Base-by-base conservation (phyloP, 2,329 filamentous ascomycete genomes). In the Leptographium procerum region DNA sequence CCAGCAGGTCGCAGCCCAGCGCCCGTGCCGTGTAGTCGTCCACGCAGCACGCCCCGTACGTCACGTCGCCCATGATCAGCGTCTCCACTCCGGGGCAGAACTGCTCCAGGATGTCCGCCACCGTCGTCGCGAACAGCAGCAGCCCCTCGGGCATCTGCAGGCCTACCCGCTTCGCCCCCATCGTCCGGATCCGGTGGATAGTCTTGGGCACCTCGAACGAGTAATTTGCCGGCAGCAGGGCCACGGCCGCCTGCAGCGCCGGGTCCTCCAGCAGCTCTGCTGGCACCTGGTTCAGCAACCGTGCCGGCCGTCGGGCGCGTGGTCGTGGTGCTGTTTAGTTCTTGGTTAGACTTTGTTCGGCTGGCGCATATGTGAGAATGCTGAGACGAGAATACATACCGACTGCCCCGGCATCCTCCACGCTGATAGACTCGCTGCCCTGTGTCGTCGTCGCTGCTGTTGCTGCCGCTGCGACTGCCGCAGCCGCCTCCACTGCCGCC, bases 191-290 rank as follows among this genome's bases (percentile, higher is more conserved):
- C 53, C 92, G 85, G 72, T 97, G 91, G 66, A 99, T 95, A 10
- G 94, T 99, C 75, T 99, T 99, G 69, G 90, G 94, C 58, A 99
- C 91, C 75, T 99, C 94, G 70, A 99, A 99, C 66, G 89, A 92
- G 79, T 99, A 99, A 76, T 99, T 99, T n/a, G 83, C 77, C 1
- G 94, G 94, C 2, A 99, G 83, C 34, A 99, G 81, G 7, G 84
- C 79, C 60, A 97, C 91, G 4, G 94, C 94, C 51, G 85, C 87
- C 70, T 92, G 92, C 67, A 99, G 88, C 53, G 87, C 88, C 53
- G 85, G 77, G 67, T 99, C 87, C 63, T 95, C 81, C 24, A 94
- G 78, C 62, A 99, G 96, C 63, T 92, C 87, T 19, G 85, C 79
- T 2, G 94, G 92, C 1, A 99, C 88, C 68, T 94, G 89, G 69